Evolutionary conservation across 176 grass and related monocot species (phyloP), one percentile per base, ranked within the genome.

Genomic region (Urochloa ruziziensis): DNA sequence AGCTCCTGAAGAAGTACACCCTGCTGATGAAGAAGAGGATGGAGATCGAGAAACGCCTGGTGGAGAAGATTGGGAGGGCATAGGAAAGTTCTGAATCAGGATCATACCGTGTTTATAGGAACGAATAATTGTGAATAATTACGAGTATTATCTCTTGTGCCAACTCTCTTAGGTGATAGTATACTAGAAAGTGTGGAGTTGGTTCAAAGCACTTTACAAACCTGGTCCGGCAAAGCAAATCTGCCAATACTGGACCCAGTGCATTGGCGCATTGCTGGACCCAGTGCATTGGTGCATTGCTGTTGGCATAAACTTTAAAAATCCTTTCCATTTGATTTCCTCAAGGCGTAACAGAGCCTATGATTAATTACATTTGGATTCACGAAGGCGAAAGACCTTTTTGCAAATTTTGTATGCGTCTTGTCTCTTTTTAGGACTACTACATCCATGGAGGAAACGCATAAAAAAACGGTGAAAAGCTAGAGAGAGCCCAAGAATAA

Each of bases 21-120:
- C 5, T 80, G 10, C 74, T 98, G 19, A 88, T 92, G 91, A 91
- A 81, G 63, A 98, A 91, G 77, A 87, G 96, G 80, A 87, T 98
- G 91, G 86, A 98, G 58, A 95, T 95, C 10, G 96, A 98, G 85
- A 80, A 61, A 48, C 68, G 76, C 15, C 83, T 93, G 25, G 82
- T 95, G 40, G 89, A 91, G 78, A 95, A 91, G 73, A 86, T 93
- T 32, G 91, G 89, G 17, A 91, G 85, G 18, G 40, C 74, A 15
- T 93, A 95, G 75, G 34, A 65, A 72, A 73, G 49, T 0, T n/a
- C 6, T 70, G 66, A 74, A 74, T 34, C 29, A 36, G 63, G 59
- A 79, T 75, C 11, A 16, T 74, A n/a, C 21, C 0, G 28, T 27
- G 7, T 63, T 66, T 34, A 1, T 40, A 18, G 23, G 57, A 39